Evolutionary conservation across 257 asterid species (phyloP).

Genomic region (Jacaranda copaia): DNA sequence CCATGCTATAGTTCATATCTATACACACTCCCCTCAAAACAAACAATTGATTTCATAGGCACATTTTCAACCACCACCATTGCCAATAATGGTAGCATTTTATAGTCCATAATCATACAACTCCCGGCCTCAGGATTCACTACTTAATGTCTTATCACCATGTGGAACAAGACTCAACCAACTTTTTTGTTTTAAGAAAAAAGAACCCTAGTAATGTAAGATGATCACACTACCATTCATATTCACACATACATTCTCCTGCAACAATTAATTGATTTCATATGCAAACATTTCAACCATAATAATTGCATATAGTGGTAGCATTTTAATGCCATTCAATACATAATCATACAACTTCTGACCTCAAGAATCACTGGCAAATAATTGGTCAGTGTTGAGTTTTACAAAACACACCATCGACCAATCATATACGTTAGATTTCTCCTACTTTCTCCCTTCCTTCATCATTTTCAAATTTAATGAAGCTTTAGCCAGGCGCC

Average conservation of each 20-base stretch:
- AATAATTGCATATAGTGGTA: slow-evolving; percentile 1
- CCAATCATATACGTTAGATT: slow-evolving; percentile 17
- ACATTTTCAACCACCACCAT: too few relatives aligned
- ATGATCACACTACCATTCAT: neutral
- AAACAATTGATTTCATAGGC: neutral
- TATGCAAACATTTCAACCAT: neutral
- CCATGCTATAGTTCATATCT: neutral
- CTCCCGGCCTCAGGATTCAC: neutral
- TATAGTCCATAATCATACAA: slow-evolving; percentile 10
- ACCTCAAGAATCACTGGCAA: neutral
- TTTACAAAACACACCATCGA: neutral
- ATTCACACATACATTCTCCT: neutral
- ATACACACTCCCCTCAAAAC: neutral
- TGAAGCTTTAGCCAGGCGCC: slow-evolving; percentile 16
- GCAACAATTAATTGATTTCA: neutral
- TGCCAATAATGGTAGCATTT: neutral
- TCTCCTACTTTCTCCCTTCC: slow-evolving; percentile 16
- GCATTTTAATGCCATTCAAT: neutral
- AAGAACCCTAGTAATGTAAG: too few relatives aligned
- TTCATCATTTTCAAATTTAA: neutral
- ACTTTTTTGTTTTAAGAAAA: too few relatives aligned
- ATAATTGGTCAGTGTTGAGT: neutral
- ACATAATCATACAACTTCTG: slow-evolving; percentile 5
- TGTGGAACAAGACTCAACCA: too few relatives aligned
- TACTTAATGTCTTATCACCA: too few relatives aligned